These are phyloP conservation scores for Salix caprea DNA, from an alignment of 345 rosid species.

Conservation along the genomic window DNA sequence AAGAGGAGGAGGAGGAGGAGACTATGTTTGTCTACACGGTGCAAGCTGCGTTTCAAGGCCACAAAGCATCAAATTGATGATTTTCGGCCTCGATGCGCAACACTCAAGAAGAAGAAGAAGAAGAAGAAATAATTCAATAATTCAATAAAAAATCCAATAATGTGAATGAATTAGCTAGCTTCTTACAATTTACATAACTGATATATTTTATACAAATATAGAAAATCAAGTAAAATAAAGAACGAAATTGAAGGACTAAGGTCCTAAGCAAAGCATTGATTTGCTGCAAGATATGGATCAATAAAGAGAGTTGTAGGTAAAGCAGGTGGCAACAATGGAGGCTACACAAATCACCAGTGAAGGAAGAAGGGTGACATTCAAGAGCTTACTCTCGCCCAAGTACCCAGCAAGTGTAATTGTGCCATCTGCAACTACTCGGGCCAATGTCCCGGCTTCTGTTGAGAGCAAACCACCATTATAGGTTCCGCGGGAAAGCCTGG, in stretches of 20 bases:
- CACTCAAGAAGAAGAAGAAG: too few relatives aligned
- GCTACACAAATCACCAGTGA: conserved; percentile 64
- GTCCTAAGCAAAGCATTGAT: background rate
- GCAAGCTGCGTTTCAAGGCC: too few relatives aligned
- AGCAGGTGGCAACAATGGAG: conserved; percentile 83
- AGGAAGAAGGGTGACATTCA: conserved; percentile 85
- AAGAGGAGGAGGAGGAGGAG: too few relatives aligned
- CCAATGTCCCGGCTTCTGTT: conserved; percentile 94
- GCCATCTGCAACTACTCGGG: conserved; percentile 90
- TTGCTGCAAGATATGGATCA: conserved; percentile 21
- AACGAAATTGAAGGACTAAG: background rate
- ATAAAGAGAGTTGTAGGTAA: conserved; percentile 89
- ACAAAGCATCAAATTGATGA: too few relatives aligned
- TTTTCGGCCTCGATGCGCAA: too few relatives aligned
- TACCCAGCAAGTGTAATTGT: conserved; percentile 90
- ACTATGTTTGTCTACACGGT: too few relatives aligned
- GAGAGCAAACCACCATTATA: conserved; percentile 93
- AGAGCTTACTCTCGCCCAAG: conserved; percentile 58
- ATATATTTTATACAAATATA: background rate
- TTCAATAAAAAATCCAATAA: too few relatives aligned
- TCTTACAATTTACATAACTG: background rate
- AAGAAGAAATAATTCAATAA: background rate
- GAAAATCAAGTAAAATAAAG: background rate
- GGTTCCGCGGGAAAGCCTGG: conserved; percentile 91
- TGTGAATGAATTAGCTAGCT: conserved; percentile 8